A percentile compares a stretch with the other conserved stretches of the same genome.
These are phyloP conservation scores for Fusarium torreyae DNA, from an alignment of 2,329 filamentous ascomycete genomes.

Conservation along the genomic window DNA sequence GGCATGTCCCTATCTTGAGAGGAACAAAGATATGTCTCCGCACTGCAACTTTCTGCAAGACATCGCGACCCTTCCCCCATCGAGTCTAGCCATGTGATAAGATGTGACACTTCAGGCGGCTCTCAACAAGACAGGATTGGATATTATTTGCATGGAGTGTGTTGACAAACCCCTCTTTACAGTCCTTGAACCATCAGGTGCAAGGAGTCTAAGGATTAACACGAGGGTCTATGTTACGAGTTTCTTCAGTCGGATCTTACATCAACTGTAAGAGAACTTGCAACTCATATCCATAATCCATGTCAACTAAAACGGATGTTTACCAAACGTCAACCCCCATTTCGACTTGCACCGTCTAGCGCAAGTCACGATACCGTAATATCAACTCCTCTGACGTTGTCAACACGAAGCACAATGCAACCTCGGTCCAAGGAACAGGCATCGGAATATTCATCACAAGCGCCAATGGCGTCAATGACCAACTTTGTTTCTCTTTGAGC, in stretches of 20 bases:
- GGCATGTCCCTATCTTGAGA: not conserved
- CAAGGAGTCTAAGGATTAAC: constrained; percentile 12
- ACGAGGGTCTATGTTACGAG: constrained; percentile 13
- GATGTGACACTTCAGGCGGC: constrained; percentile 41
- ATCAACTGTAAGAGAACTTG: too few species aligned
- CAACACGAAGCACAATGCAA: not conserved
- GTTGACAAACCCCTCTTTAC: constrained; percentile 29
- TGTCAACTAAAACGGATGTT: not conserved
- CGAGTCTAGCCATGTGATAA: constrained; percentile 44
- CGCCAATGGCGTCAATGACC: constrained; percentile 39
- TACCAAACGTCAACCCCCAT: constrained; percentile 7
- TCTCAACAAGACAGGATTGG: constrained; percentile 35
- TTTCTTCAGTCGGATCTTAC: not conserved
- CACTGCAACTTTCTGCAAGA: constrained; percentile 34
- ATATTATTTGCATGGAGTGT: constrained; percentile 16
- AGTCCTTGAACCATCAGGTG: constrained; percentile 20
- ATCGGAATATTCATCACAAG: constrained; percentile 26
- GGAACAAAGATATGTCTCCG: constrained; percentile 29
- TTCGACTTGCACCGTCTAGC: constrained; percentile 2
- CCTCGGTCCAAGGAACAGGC: constrained; percentile 13
- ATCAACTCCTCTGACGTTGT: constrained; percentile 28
- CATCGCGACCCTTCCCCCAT: constrained; percentile 36
- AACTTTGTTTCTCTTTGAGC: constrained; percentile 12
- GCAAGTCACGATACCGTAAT: constrained; percentile 24
- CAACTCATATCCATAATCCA: too few species aligned